A percentile compares a stretch with the other conserved stretches of the same genome.
These are phyloP conservation scores for Xylaria castorea DNA, from an alignment of 495 filamentous ascomycete genomes.

Conservation along the genomic window DNA sequence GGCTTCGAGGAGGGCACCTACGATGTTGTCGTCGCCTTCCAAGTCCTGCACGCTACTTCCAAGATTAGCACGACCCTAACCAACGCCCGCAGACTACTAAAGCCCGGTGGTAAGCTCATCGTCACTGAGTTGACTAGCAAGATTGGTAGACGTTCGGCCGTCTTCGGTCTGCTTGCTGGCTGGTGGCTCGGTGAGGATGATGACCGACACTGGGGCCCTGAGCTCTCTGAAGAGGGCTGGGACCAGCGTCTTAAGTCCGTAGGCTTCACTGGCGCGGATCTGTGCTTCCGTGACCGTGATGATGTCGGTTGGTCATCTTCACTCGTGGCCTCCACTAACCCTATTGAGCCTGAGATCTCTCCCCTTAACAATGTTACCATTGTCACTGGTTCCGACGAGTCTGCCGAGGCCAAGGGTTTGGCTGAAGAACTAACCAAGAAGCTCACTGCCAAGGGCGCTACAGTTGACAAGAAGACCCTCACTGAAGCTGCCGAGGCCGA, in stretches of 20 bases:
- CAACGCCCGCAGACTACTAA: conserved; percentile 45
- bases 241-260: conserved; percentile 34
- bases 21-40: conserved; percentile 60
- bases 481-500: conserved; percentile 27
- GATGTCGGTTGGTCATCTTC: conserved; percentile 38
- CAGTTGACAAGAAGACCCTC: conserved; percentile 32
- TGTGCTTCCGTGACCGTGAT: conserved; percentile 38
- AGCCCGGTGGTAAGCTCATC: conserved; percentile 49
- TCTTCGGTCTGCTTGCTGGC: conserved; percentile 39
- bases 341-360: conserved; percentile 23
- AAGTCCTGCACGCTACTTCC: conserved; percentile 57
- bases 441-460: conserved; percentile 25
- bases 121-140: conserved; percentile 47
- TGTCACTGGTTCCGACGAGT: conserved; percentile 31
- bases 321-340: conserved; percentile 35
- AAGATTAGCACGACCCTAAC: conserved; percentile 42
- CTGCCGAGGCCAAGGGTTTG: conserved; percentile 27
- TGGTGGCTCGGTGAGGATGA: conserved; percentile 41
- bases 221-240: conserved; percentile 37
- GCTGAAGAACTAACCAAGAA: conserved; percentile 29
- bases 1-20: conserved; percentile 54
- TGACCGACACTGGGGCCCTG: conserved; percentile 37
- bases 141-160: conserved; percentile 38
- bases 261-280: conserved; percentile 36
- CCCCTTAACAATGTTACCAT: conserved; percentile 34